phyloP scores from a whole-genome alignment of 805 yeast genomes.

The Wickerhamiella occidentalis region DNA sequence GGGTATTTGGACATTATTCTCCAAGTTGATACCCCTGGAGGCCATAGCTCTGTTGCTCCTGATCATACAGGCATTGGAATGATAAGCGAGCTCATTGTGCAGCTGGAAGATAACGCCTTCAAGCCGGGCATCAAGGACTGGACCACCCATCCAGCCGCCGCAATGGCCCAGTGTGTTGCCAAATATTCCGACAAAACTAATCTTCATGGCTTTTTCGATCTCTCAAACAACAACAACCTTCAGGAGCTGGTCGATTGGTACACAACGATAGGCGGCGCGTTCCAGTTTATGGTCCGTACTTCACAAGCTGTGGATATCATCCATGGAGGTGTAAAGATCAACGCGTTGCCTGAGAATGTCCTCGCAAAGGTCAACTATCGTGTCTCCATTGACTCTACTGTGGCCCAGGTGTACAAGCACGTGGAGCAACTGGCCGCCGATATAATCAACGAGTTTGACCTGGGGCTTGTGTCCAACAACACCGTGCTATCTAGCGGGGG shows the following conservation, averaged over 20 bases:
- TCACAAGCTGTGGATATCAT: constrained; percentile 59
- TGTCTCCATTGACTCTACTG: constrained; percentile 44
- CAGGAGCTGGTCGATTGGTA: constrained; percentile 10
- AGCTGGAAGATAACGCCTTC: constrained; percentile 47
- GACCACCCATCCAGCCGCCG: constrained; percentile 34
- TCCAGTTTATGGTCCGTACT: constrained; percentile 40
- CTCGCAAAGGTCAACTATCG: constrained; percentile 49
- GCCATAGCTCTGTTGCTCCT: constrained; percentile 74
- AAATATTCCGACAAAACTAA: constrained; percentile 30
- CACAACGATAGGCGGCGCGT: neutral
- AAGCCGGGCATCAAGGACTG: constrained; percentile 1
- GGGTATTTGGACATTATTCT: constrained; percentile 43
- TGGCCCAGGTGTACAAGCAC: constrained; percentile 33
- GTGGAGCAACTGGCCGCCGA: constrained; percentile 28
- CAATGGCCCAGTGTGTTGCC: constrained; percentile 52
- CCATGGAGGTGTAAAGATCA: constrained; percentile 61
- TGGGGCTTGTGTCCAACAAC: constrained; percentile 34
- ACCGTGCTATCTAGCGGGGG: neutral
- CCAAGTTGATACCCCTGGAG: constrained; percentile 51
- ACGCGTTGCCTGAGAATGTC: constrained; percentile 61
- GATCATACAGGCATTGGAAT: constrained; percentile 73
- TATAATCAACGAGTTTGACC: constrained; percentile 35
- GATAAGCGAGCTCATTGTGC: constrained; percentile 43
- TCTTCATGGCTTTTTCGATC: neutral
- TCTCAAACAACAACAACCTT: constrained; percentile 1